phyloP scores from a whole-genome alignment of 192 early-diverging fungal species.

The Diversispora epigaea region DNA sequence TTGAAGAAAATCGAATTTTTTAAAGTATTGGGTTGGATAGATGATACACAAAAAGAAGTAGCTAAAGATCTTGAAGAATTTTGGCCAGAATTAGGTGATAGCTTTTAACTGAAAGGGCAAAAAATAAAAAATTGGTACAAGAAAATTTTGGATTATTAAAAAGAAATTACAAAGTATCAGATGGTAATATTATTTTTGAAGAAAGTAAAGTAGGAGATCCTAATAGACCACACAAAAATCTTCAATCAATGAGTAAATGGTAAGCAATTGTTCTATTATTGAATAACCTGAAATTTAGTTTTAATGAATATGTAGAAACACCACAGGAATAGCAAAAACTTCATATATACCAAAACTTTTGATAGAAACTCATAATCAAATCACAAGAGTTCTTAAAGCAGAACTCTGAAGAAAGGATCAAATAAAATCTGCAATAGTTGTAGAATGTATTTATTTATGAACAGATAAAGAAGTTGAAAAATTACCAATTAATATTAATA shows the following conservation, averaged over 20 bases:
- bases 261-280: constrained; percentile 16
- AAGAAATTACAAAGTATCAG: too few relatives aligned
- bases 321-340: background rate
- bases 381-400: constrained; percentile 6
- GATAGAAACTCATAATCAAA: background rate
- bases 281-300: background rate
- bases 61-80: too few relatives aligned
- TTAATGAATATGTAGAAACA: background rate
- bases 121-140: too few relatives aligned
- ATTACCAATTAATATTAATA: background rate
- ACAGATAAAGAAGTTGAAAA: background rate
- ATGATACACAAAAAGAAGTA: too few relatives aligned
- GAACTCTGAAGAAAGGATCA: too few relatives aligned
- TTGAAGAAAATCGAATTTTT: too few relatives aligned
- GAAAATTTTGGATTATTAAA: too few relatives aligned
- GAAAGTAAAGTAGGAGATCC: constrained; percentile 1
- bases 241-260: constrained; percentile 2
- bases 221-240: background rate
- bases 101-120: too few relatives aligned
- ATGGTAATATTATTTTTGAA: constrained; percentile 3
- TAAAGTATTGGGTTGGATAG: too few relatives aligned
- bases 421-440: constrained; percentile 13
- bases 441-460: constrained; percentile 9
- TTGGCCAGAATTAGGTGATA: too few relatives aligned
- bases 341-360: constrained; percentile 4